These are phyloP conservation scores for Amanita molliuscula DNA, from an alignment of 768 basidiomycete genomes.

Conservation along the genomic window DNA sequence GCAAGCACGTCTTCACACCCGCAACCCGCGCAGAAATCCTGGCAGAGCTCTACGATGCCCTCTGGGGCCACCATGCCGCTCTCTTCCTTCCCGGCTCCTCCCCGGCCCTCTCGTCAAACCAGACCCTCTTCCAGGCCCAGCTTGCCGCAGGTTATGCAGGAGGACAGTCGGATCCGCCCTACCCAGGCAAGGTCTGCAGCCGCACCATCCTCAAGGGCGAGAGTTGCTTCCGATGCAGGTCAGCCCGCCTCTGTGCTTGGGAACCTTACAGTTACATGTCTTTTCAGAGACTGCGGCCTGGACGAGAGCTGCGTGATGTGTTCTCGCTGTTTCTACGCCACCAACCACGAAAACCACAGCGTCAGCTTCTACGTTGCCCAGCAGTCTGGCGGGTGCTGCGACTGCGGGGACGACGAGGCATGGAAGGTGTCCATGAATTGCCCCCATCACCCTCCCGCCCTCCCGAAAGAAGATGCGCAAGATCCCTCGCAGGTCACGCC, in stretches of 20 bases:
- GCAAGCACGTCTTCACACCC: slow-evolving; percentile 69
- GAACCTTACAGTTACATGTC: slow-evolving; percentile 1
- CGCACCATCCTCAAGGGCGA: slow-evolving; percentile 88
- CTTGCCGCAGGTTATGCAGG: slow-evolving; percentile 42
- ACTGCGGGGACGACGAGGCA: slow-evolving; percentile 87
- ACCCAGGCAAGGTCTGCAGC: slow-evolving; percentile 71
- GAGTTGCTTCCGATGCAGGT: slow-evolving; percentile 92
- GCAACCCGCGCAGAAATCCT: slow-evolving; percentile 72
- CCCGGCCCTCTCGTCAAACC: slow-evolving; percentile 49
- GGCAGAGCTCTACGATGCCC: slow-evolving; percentile 70
- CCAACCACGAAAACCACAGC: slow-evolving; percentile 82
- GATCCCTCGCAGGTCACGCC: slow-evolving; percentile 24
- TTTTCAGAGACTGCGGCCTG: slow-evolving; percentile 73
- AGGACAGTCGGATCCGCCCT: slow-evolving; percentile 45
- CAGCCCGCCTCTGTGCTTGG: slow-evolving; percentile 21
- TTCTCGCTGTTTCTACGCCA: slow-evolving; percentile 79
- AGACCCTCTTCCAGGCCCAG: slow-evolving; percentile 65
- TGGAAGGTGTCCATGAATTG: slow-evolving; percentile 67
- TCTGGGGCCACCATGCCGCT: slow-evolving; percentile 70
- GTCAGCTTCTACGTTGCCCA: slow-evolving; percentile 90
- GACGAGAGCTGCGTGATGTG: slow-evolving; percentile 91
- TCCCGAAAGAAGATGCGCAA: slow-evolving; percentile 17
- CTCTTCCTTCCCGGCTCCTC: slow-evolving; percentile 63
- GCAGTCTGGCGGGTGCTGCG: slow-evolving; percentile 89
- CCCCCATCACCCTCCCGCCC: slow-evolving; percentile 62